Conservation (phyloP, 352 stramenopile species). For the Globisporangium splendens region DNA sequence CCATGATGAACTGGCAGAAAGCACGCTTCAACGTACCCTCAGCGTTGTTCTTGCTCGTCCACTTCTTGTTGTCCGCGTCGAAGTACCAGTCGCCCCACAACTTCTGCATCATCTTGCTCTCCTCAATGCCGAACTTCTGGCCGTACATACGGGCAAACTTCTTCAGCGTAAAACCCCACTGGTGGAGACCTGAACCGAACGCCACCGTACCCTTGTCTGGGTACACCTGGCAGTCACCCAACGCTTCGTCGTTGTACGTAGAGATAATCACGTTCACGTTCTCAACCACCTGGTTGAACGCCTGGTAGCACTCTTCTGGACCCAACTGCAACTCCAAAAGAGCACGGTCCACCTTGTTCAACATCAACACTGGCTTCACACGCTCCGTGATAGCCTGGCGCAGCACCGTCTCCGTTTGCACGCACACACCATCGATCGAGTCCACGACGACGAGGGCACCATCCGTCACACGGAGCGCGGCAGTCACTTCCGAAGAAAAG, state of each 20-base stretch:
- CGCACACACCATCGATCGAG: constrained; percentile 98
- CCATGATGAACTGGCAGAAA: constrained; percentile 99
- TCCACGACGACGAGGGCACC: constrained; percentile 99
- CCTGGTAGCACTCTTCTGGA: constrained; percentile 99
- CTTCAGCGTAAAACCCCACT: constrained; percentile 99
- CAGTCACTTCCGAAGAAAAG: constrained; percentile 99
- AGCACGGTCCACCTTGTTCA: constrained; percentile 99
- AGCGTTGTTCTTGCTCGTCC: constrained; percentile 93
- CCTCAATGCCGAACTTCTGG: constrained; percentile 98
- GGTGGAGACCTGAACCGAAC: constrained; percentile 98
- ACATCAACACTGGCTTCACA: constrained; percentile 98
- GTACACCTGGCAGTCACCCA: constrained; percentile 98
- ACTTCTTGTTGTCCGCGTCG: constrained; percentile 94
- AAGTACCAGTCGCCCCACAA: constrained; percentile 99
- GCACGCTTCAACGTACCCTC: constrained; percentile 94
- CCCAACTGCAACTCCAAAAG: constrained; percentile 98
- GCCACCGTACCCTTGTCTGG: constrained; percentile 97
- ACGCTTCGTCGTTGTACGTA: constrained; percentile 97
- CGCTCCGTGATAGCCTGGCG: constrained; percentile 97
- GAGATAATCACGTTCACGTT: constrained; percentile 99
- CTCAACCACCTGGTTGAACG: constrained; percentile 98
- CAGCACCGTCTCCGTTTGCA: constrained; percentile 99
- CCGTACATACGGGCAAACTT: constrained; percentile 98
- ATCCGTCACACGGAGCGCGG: constrained; percentile 98
- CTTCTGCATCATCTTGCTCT: constrained; percentile 99